phyloP scores from a whole-genome alignment of 129 eudicot genomes.

The Centrapalus pauciflorus region DNA sequence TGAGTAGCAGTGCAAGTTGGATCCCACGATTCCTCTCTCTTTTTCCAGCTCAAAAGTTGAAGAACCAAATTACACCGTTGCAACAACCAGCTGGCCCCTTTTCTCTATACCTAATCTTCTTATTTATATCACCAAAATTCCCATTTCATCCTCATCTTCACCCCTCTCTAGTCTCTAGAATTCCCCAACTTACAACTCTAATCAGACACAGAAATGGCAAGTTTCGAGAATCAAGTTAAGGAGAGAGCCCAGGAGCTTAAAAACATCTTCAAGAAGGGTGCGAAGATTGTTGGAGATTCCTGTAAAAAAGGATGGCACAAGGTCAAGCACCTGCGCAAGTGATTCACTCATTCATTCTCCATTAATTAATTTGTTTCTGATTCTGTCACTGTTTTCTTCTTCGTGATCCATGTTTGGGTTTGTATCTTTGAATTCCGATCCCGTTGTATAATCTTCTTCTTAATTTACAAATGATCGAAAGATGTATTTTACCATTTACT shows the following conservation, averaged over 20 bases:
- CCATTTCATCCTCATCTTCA: not conserved
- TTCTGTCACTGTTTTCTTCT: not conserved
- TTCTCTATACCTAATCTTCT: too few species aligned
- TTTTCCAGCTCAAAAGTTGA: conserved; percentile 26
- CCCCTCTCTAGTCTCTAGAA: not conserved
- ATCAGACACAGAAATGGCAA: conserved; percentile 30
- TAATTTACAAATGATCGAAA: too few species aligned
- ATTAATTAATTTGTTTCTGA: not conserved
- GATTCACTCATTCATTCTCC: not conserved
- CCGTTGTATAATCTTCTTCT: not conserved
- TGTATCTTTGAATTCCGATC: not conserved
- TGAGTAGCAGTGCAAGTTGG: too few species aligned
- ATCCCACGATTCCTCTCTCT: conserved; percentile 14
- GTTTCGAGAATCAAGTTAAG: conserved; percentile 73
- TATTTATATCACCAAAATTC: conserved; percentile 8
- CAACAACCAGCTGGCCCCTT: not conserved
- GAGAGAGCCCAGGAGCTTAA: conserved; percentile 61
- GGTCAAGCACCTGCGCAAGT: conserved; percentile 59
- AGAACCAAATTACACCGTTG: conserved; percentile 21
- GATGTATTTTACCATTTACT: too few species aligned
- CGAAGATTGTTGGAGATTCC: conserved; percentile 52
- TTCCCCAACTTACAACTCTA: not conserved
- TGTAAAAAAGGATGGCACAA: conserved; percentile 91
- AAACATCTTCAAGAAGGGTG: conserved; percentile 51
- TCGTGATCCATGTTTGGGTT: conserved; percentile 2